Percentiles rank a stretch among this genome's conserved stretches.
Evolutionary conservation across 2,329 filamentous ascomycete genomes (phyloP).

Genomic region (Phialophora tarda): DNA sequence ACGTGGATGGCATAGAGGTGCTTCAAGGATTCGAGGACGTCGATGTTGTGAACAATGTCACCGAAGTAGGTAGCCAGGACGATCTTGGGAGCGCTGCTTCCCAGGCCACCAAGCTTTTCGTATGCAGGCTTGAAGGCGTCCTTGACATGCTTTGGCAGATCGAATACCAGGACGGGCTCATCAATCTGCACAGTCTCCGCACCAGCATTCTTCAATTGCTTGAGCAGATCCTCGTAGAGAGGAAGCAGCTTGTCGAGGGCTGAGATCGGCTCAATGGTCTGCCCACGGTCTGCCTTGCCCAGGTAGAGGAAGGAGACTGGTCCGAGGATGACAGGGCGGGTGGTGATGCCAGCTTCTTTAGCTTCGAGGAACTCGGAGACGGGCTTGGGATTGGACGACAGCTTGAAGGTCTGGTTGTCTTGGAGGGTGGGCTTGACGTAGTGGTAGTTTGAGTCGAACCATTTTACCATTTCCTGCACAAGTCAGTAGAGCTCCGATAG

Average conservation of each 20-base stretch:
- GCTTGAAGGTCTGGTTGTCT: constrained; percentile 95
- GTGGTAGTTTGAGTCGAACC: constrained; percentile 99
- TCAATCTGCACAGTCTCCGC: constrained; percentile 98
- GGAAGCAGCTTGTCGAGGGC: constrained; percentile 92
- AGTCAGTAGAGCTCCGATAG: constrained; percentile 10
- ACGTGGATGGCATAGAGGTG: constrained; percentile 86
- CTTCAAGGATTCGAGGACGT: constrained; percentile 75
- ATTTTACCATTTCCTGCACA: constrained; percentile 94
- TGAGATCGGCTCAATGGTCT: constrained; percentile 90
- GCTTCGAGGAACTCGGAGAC: constrained; percentile 94
- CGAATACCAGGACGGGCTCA: constrained; percentile 95
- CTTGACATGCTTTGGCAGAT: constrained; percentile 88
- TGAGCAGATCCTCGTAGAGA: constrained; percentile 90
- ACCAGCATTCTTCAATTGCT: constrained; percentile 93
- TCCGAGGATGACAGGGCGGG: constrained; percentile 91
- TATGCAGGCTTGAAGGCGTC: constrained; percentile 97
- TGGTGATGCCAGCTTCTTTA: constrained; percentile 92
- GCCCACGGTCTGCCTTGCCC: constrained; percentile 96
- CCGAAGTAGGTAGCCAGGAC: constrained; percentile 98
- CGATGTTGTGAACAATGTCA: constrained; percentile 98
- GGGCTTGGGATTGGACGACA: constrained; percentile 86
- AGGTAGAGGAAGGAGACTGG: constrained; percentile 97
- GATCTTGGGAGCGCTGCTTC: constrained; percentile 81
- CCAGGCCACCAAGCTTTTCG: constrained; percentile 79
- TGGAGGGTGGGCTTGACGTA: constrained; percentile 99